Base-by-base conservation (phyloP, 179 eudicot species). In the Pouteria campechiana region DNA sequence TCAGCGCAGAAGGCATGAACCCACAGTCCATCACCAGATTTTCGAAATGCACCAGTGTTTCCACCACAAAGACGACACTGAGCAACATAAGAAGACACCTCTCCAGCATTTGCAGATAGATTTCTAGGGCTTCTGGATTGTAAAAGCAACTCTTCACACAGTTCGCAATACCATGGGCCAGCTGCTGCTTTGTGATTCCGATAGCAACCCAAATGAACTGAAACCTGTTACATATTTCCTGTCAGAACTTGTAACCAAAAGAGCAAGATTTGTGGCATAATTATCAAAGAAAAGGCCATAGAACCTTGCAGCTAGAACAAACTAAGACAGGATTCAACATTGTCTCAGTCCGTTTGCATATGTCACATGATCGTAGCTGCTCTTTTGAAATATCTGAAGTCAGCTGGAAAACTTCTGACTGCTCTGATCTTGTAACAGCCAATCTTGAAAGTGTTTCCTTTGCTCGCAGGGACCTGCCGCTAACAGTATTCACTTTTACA, bases 1-100 rank as follows among this genome's bases (percentile, higher is more conserved):
- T 92, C 99, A 33, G 94, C 96, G 61, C 99, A 92, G 36, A 77
- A 82, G 48, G 94, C 92, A 71, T 92, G 99, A 36, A 92, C 35
- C 99, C 99, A 92, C 64, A 79, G 81, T 41, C 83, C 93, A 58
- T 68, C 72, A 45, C 57, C 65, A 41, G 94, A 73, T 68, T 82
- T 92, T 57, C 99, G 82, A 57, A 92, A 82, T 36, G 99, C 96
- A 54, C 99, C 96, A 28, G 68, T 65, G 29, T 74, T 63, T 41
- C 69, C 69, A 40, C 99, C 94, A 69, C 99, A 92, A 20, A 92
- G 57, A 55, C 79, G 74, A 69, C 99, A 92, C 67, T 87, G 85
- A 15, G 66, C 69, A 41, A 55, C 58, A 53, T 74, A 49, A 44
- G 37, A 52, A 52, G 75, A 73, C 57, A 51, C 71, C 49, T 59